Evolutionary conservation across 2,329 filamentous ascomycete genomes (phyloP), one percentile per base, ranked within the genome.

Genomic region (Monilinia fructicola): DNA sequence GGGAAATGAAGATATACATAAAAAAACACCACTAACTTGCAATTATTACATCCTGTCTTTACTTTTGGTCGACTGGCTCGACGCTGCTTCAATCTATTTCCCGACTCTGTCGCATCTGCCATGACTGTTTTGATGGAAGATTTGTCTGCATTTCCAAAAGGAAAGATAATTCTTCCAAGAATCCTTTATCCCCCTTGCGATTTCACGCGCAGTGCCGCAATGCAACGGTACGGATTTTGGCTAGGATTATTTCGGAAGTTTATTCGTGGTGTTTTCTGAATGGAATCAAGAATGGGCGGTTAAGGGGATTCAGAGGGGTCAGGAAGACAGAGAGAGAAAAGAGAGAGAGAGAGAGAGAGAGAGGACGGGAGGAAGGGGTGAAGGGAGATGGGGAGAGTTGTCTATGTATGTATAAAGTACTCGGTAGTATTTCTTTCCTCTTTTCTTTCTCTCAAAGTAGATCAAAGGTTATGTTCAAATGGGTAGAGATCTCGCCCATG

Each of bases 1-100:
- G 5, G 4, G 31, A 5, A 35, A 31, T 31, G 28, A 31, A 31
- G 28, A 31, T 31, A 31, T 31, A 31, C n/a, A n/a, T n/a, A 52
- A 9, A 14, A 40, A 59, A 44, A 23, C 26, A 31, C 18, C 28
- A 68, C 21, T 16, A 35, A 64, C 86, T 89, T 89, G 87, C 87
- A 90, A 76, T 85, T 87, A 72, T 81, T 81, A 76, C 87, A 89
- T 52, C 87, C 87, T 1, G 86, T 89, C 78, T 87, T 88, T 70
- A 88, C 86, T 74, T 89, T 88, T 1, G 74, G 74, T 21, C 69
- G 68, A 67, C 74, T 75, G n/a, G 74, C 73, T 54, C 74, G 72
- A 63, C 69, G 69, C 48, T 69, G 67, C 42, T 67, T 70, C 31
- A 16, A 28, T 52, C 1, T 46, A 7, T 46, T 62, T 35, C 31